phyloP scores from a whole-genome alignment of 2,329 filamentous ascomycete species.

The Aspergillus fumigatus region DNA sequence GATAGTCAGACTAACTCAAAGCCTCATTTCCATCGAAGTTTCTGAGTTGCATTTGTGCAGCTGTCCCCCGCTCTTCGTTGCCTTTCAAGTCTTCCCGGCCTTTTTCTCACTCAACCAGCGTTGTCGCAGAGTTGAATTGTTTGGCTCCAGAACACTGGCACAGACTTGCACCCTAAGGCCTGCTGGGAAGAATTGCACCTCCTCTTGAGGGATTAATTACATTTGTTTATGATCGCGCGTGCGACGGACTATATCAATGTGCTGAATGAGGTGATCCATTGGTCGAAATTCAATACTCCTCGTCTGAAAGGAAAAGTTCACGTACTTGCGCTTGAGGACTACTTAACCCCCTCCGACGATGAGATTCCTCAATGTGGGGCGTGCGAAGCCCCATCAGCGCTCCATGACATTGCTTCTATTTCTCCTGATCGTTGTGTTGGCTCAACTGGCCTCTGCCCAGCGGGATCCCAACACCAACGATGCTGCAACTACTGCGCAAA shows the following conservation, averaged over 20 bases:
- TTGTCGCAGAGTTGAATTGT: not conserved
- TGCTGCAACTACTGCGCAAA: not conserved
- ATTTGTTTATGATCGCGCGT: not conserved
- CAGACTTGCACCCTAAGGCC: not conserved
- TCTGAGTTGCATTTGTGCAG: not conserved
- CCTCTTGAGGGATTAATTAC: not conserved
- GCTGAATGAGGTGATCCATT: not conserved
- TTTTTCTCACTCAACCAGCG: not conserved
- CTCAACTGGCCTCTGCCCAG: slow-evolving; percentile 15
- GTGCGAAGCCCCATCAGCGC: slow-evolving; percentile 11
- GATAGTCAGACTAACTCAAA: not conserved
- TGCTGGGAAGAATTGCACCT: not conserved
- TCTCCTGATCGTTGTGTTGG: slow-evolving; percentile 12
- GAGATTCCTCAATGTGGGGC: slow-evolving; percentile 11
- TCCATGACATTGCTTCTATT: slow-evolving; percentile 15
- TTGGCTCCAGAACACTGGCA: not conserved
- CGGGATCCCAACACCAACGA: not conserved
- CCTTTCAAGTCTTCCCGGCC: not conserved
- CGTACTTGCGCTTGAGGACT: not conserved
- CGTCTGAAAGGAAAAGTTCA: not conserved
- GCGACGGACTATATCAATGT: not conserved
- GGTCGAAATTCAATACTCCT: not conserved
- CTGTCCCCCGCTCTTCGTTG: not conserved
- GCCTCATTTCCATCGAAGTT: not conserved
- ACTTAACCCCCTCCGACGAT: slow-evolving; percentile 6